These are phyloP conservation scores for Neoconidiobolus thromboides DNA, from an alignment of 371 early-diverging fungal species.

Conservation along the genomic window DNA sequence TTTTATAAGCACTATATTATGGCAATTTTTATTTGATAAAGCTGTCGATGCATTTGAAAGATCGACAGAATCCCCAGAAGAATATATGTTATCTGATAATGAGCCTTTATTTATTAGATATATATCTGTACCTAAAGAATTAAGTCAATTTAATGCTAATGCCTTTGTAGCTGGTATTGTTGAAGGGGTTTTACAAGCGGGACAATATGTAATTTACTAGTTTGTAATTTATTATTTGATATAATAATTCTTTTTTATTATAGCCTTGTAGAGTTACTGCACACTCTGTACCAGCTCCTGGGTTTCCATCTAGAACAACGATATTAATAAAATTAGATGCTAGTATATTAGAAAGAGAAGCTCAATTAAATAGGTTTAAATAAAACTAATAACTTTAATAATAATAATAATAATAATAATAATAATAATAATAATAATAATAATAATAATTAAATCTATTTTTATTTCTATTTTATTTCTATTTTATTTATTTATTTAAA, in stretches of 20 bases:
- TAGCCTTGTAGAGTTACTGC: constrained; percentile 88
- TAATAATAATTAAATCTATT: too few species aligned
- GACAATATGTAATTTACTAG: constrained; percentile 52
- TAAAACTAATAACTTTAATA: too few species aligned
- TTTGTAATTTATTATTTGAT: constrained; percentile 10
- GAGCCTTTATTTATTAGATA: constrained; percentile 72
- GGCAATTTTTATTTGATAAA: constrained; percentile 86
- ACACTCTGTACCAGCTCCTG: constrained; percentile 77
- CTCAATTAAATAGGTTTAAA: background rate
- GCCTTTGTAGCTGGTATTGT: constrained; percentile 91
- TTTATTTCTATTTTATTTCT: too few species aligned
- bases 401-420: too few species aligned
- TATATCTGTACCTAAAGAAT: constrained; percentile 84
- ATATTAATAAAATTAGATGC: constrained; percentile 84
- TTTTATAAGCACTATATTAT: constrained; percentile 79
- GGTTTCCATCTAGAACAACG: constrained; percentile 77
- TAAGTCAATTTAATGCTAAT: constrained; percentile 72
- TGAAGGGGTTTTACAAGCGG: constrained; percentile 78
- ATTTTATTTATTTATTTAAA: too few species aligned
- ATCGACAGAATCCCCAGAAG: constrained; percentile 85
- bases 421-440: too few species aligned
- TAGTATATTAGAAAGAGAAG: constrained; percentile 58
- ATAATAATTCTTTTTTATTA: background rate
- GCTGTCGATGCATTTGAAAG: constrained; percentile 85
- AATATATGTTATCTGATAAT: constrained; percentile 95